Evolutionary conservation across 148 eudicot species (phyloP), one percentile per base, ranked within the genome.

Genomic region (Spergularia marina): DNA sequence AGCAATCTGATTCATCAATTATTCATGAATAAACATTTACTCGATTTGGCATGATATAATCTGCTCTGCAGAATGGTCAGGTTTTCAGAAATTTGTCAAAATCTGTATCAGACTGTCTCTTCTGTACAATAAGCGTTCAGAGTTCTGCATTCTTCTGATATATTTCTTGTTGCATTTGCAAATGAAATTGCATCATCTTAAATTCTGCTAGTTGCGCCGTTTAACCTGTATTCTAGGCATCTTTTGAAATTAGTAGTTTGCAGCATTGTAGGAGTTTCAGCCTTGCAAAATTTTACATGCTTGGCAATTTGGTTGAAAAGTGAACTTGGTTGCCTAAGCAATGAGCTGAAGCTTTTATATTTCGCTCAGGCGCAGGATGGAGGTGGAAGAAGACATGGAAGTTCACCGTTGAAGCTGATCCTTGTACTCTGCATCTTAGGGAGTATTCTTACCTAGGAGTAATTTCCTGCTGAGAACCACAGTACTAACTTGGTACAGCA

Each of bases 361-460:
- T 70, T 44, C 73, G 41, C 53, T 68, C 59, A 69, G 59, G 68
- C 53, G 65, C 79, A 76, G 79, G 68, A 39, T 1, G 79, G n/a
- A 76, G 79, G 74, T 49, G 79, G 66, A 69, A 69, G 34, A 36
- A 57, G 68, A 59, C 49, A 23, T 59, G 68, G 68, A 36, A 23
- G n/a, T 58, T 23, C 65, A 71, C 20, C 44, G 4, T 30, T 76
- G 68, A 76, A 76, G 56, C 6, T 76, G 60, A 30, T 76, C 25
- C 34, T 76, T 51, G 60, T 60, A 68, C 52, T 76, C 16, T 57
- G 73, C 56, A 21, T 69, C 23, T 39, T 76, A 14, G 74, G 60
- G 14, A 70, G 73, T 34, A 30, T 53, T 70, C 60, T 70, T 70
- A 23, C 14, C 60, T 30, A 4, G 54, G n/a, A 15, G 12, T 70